Percentiles rank a stretch among this genome's conserved stretches.
phyloP scores from a whole-genome alignment of 2,329 filamentous ascomycete genomes.

The Colletotrichum australisinense region DNA sequence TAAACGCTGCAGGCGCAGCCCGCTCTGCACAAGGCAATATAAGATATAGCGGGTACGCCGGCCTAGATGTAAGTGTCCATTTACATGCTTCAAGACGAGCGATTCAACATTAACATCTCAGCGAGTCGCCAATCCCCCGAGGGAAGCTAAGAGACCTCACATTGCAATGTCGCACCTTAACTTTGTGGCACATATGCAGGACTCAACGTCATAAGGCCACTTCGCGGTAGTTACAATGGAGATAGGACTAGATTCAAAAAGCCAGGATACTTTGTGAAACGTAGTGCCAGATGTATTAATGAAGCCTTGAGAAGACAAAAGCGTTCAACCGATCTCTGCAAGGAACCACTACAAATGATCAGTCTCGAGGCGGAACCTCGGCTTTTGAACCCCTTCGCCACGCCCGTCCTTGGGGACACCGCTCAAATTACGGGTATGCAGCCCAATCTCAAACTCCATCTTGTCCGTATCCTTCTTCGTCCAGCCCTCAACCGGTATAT shows the following conservation, averaged over 20 bases:
- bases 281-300: neutral
- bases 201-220: neutral
- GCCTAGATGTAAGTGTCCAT: neutral
- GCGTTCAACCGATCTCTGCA: neutral
- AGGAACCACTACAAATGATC: neutral
- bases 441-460: neutral
- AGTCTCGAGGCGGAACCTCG: slow-evolving; percentile 37
- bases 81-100: neutral
- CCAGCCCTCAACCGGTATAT: slow-evolving; percentile 23
- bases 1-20: neutral
- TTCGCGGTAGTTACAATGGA: neutral
- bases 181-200: too few relatives aligned
- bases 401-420: neutral
- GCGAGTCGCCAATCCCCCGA: neutral
- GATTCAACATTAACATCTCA: neutral
- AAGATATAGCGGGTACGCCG: neutral
- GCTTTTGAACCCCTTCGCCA: neutral
- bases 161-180: neutral
- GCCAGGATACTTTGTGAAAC: neutral
- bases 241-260: neutral
- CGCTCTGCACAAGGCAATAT: neutral
- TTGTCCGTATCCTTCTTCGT: neutral
- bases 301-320: neutral
- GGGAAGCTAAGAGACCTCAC: neutral
- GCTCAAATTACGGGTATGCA: neutral